Percentiles rank a stretch among this genome's conserved stretches.
Evolutionary conservation across 306 rosid genomes (phyloP).

Genomic region (Fragaria vesca): DNA sequence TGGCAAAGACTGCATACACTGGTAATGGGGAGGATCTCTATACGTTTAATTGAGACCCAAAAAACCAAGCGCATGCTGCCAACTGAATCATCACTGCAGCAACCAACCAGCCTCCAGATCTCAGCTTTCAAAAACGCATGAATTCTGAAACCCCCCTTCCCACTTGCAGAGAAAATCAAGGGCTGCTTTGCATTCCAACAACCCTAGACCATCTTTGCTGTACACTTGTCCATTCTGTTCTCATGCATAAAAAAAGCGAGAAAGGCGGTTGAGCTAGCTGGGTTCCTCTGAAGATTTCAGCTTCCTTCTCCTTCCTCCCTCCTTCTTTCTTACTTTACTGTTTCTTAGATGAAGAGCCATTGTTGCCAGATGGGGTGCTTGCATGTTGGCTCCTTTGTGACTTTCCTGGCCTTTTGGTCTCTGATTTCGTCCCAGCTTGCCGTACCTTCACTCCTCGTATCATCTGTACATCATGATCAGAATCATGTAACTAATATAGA

Average conservation of each 20-base stretch:
- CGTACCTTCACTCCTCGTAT: constrained; percentile 96
- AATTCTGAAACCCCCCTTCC: not conserved
- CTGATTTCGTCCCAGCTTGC: constrained; percentile 66
- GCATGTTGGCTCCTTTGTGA: constrained; percentile 67
- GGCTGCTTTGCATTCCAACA: not conserved
- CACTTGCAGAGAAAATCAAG: constrained; percentile 1
- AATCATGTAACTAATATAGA: not conserved
- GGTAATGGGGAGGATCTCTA: constrained; percentile 3
- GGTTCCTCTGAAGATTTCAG: not conserved
- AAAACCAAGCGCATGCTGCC: constrained; percentile 7
- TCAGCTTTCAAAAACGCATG: constrained; percentile 8
- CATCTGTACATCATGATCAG: constrained; percentile 38
- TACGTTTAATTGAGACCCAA: constrained; percentile 3
- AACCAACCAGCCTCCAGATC: constrained; percentile 10
- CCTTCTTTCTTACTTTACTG: constrained; percentile 15
- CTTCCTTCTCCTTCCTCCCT: not conserved
- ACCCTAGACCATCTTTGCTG: constrained; percentile 23
- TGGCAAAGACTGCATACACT: not conserved
- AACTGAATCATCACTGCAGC: not conserved
- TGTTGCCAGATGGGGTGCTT: constrained; percentile 29
- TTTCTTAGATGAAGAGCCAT: constrained; percentile 37
- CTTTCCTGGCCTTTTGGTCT: constrained; percentile 59
- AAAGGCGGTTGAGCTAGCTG: constrained; percentile 2
- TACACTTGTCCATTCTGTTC: constrained; percentile 26
- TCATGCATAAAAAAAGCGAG: constrained; percentile 29